These are phyloP conservation scores for Turritis glabra DNA, from an alignment of 345 rosid species.

Conservation along the genomic window DNA sequence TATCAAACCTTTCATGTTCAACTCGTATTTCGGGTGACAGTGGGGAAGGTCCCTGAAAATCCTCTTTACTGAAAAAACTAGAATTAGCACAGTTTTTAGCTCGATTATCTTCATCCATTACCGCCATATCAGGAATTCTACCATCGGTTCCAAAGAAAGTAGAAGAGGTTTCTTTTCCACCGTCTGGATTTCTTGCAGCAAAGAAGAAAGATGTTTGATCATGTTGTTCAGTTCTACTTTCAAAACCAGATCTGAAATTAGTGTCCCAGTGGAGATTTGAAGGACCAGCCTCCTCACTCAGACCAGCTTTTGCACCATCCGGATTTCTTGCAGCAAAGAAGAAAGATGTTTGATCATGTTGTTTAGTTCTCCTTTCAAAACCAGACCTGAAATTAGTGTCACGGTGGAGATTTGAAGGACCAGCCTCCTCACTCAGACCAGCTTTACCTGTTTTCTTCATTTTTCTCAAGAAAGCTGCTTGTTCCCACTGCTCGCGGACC, in stretches of 20 bases:
- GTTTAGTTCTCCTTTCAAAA: conserved; percentile 31
- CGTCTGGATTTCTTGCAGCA: conserved; percentile 31
- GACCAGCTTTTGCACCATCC: conserved; percentile 36
- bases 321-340: conserved; percentile 32
- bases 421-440: conserved; percentile 28
- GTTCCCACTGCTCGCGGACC: conserved; percentile 70
- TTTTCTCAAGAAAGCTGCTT: conserved; percentile 53
- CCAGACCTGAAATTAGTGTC: conserved; percentile 14
- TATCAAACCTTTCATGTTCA: conserved; percentile 29
- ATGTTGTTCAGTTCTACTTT: conserved; percentile 29
- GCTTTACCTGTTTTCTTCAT: conserved; percentile 40
- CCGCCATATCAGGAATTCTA: conserved; percentile 20
- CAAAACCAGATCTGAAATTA: conserved; percentile 10
- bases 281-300: conserved; percentile 28
- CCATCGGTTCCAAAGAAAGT: conserved; percentile 27
- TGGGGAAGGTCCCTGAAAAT: conserved; percentile 24
- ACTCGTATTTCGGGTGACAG: conserved; percentile 32
- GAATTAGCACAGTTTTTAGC: conserved; percentile 16
- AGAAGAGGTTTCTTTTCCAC: conserved; percentile 31
- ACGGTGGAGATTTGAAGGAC: conserved; percentile 21
- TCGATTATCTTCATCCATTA: conserved; percentile 16
- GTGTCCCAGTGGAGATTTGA: conserved; percentile 25
- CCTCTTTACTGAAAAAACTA: conserved; percentile 20
- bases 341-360: conserved; percentile 27
- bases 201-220: conserved; percentile 29